phyloP scores from a whole-genome alignment of 768 basidiomycete species.

The Mycena metata region DNA sequence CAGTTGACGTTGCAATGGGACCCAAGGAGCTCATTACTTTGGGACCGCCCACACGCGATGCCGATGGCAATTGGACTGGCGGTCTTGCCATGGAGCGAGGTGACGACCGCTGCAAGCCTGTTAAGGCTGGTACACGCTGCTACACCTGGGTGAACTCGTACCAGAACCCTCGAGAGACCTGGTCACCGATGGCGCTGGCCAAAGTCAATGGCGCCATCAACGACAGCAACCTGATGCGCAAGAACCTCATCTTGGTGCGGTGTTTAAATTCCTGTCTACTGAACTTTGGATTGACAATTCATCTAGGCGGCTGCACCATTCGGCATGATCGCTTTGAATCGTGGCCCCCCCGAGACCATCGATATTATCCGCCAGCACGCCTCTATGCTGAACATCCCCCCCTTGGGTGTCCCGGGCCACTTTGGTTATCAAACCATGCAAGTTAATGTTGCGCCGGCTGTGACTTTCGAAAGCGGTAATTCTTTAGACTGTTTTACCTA shows the following conservation, averaged over 20 bases:
- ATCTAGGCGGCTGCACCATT: conserved; percentile 7
- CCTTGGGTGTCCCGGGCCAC: conserved; percentile 4
- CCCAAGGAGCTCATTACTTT: background rate
- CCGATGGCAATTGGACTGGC: conserved; percentile 6
- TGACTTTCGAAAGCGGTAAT: conserved; percentile 4
- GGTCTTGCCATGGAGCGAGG: conserved; percentile 21
- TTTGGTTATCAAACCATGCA: conserved; percentile 3
- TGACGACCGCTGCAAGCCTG: conserved; percentile 14
- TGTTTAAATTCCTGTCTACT: too few relatives aligned
- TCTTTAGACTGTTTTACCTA: background rate
- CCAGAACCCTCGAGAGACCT: background rate
- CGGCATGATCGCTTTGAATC: background rate
- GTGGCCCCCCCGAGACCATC: background rate
- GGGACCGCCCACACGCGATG: background rate
- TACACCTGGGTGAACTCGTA: conserved; percentile 18
- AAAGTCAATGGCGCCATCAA: conserved; percentile 6
- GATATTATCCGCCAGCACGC: background rate
- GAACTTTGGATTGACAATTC: too few relatives aligned
- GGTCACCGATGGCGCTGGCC: background rate
- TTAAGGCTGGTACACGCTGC: conserved; percentile 11
- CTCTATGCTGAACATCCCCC: conserved; percentile 12
- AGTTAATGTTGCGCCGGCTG: conserved; percentile 5
- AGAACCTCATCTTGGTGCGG: conserved; percentile 7
- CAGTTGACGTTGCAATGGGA: conserved; percentile 8
- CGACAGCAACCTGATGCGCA: background rate